These are phyloP conservation scores for Solanum okadae DNA, from an alignment of 257 asterid species.

Conservation along the genomic window DNA sequence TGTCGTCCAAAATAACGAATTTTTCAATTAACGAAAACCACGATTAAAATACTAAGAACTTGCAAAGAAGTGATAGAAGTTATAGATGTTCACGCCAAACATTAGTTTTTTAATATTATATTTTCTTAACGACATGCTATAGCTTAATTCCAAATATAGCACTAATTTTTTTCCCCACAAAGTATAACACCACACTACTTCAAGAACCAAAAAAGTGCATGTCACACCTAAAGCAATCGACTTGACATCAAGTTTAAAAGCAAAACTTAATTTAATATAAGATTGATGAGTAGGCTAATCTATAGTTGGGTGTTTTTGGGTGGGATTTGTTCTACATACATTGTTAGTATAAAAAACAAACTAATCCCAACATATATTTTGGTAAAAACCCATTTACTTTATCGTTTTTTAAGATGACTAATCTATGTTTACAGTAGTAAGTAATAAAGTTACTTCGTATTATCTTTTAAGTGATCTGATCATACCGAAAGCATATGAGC, in stretches of 20 bases:
- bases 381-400: not conserved
- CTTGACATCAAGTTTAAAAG: not conserved
- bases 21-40: not conserved
- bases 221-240: not conserved
- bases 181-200: not conserved
- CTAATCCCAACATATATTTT: not conserved
- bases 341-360: not conserved
- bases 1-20: not conserved
- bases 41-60: not conserved
- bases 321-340: not conserved
- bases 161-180: not conserved
- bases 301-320: not conserved
- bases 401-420: not conserved
- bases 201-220: not conserved
- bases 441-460: not conserved
- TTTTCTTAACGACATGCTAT: not conserved
- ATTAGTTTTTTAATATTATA: not conserved
- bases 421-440: not conserved
- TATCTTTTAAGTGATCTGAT: not conserved
- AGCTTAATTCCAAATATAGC: not conserved
- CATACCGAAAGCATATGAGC: not conserved
- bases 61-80: not conserved
- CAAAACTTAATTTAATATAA: not conserved
- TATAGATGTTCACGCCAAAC: not conserved
- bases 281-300: not conserved